Base-by-base conservation (phyloP, 495 filamentous ascomycete species). In the Filosporella fistucella region DNA sequence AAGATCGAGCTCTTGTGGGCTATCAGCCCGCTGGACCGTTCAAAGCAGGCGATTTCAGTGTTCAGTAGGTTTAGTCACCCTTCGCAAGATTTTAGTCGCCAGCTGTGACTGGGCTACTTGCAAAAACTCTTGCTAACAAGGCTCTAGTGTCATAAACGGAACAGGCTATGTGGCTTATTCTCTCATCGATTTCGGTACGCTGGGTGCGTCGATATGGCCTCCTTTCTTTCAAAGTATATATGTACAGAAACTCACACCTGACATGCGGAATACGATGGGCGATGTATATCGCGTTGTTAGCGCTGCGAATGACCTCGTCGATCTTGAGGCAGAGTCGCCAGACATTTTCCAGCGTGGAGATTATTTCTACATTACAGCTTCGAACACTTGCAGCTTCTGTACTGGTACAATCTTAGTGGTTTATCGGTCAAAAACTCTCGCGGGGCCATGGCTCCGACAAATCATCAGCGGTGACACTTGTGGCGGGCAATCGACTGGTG, bases 301-400 rank as follows among this genome's bases (percentile, higher is more conserved):
- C 28, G 17, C 45, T n/a, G 45, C 45, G 2, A 7, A 20, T 11
- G 47, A 55, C 24, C 41, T 55, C 4, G 47, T 56, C 2, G 47
- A 56, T 22, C 44, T 32, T 8, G 47, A 47, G 21, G 42, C 47
- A 17, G 53, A 56, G 40, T 45, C 39, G 3, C 47, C 53, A 20
- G 53, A 56, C 17, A 51, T 56, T n/a, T 56, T 56, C 41, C 13
- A 47, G 11, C 32, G 53, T n/a, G 42, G 37, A n/a, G 47, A 47
- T 24, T 56, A 47, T 13, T 56, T 41, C 20, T 56, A 56, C 26
- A 32, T 56, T 8, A 51, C 45, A 1, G 53, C 53, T 11, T 51
- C 42, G 5, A 56, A 56, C 35, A 56, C 47, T 6, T 56, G 53
- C 26, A 47, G 47, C 11, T 56, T 47, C 47, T 51, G 52, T 21